Percentiles rank a stretch among this genome's conserved stretches.
These are phyloP conservation scores for Fusarium metavorans DNA, from an alignment of 2,329 filamentous ascomycete species.

Conservation along the genomic window DNA sequence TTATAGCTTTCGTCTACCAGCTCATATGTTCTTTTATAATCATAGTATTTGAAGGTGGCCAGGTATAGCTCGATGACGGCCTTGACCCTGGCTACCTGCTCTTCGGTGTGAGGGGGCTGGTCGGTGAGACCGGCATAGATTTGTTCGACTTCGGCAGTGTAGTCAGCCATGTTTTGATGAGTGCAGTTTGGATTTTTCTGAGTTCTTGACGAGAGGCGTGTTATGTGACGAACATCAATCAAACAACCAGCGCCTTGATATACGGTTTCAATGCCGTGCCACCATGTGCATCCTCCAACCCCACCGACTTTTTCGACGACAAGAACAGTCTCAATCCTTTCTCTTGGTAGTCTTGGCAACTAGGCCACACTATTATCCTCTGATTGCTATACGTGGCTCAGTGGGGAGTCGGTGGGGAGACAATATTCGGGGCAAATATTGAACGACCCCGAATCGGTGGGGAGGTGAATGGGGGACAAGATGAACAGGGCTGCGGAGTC, in stretches of 20 bases:
- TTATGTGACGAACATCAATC: not conserved
- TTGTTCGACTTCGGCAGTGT: conserved; percentile 2
- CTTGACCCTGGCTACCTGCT: conserved; percentile 6
- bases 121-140: conserved; percentile 2
- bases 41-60: conserved; percentile 7
- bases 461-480: not conserved
- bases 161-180: not conserved
- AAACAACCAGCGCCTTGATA: not conserved
- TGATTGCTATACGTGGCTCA: not conserved
- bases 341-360: not conserved
- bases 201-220: not conserved
- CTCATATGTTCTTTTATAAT: conserved; percentile 4
- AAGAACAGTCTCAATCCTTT: not conserved
- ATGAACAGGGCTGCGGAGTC: not conserved
- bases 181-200: not conserved
- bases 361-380: not conserved
- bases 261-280: not conserved
- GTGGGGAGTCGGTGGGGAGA: conserved; percentile 9
- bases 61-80: not conserved
- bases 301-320: not conserved
- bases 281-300: not conserved
- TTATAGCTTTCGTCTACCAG: conserved; percentile 5
- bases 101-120: conserved; percentile 1
- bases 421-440: not conserved
- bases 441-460: not conserved